Evolutionary conservation across 352 stramenopile genomes (phyloP).

Genomic region (Phytophthora niederhauseri): DNA sequence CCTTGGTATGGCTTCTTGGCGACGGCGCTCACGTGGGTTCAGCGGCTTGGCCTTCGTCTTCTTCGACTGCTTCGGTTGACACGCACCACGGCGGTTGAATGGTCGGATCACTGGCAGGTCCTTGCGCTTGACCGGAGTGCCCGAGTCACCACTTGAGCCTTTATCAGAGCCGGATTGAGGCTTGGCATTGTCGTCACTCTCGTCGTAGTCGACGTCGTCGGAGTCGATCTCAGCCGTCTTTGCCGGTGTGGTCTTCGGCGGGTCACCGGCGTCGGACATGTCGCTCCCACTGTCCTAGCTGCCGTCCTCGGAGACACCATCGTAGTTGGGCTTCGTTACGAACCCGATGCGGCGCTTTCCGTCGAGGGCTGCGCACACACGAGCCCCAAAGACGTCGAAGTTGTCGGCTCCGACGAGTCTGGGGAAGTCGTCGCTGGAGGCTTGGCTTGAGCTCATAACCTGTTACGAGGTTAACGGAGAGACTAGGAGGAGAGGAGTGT

Average conservation of each 20-base stretch:
- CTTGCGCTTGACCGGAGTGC: not conserved
- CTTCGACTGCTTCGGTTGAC: not conserved
- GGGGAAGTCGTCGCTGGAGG: constrained; percentile 20
- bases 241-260: not conserved
- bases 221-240: not conserved
- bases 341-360: constrained; percentile 4
- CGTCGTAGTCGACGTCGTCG: not conserved
- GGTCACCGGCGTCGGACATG: not conserved
- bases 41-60: not conserved
- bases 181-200: not conserved
- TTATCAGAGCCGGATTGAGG: not conserved
- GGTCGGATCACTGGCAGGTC: not conserved
- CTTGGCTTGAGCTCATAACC: constrained; percentile 15
- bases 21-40: not conserved
- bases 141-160: not conserved
- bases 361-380: no score
- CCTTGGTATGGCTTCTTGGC: constrained; percentile 27
- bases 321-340: not conserved
- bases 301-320: not conserved
- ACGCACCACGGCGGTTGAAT: not conserved
- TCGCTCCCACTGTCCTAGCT: not conserved
- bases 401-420: constrained; percentile 4
- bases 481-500: not conserved
- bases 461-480: constrained; percentile 1
- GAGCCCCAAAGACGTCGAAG: no score